phyloP scores from a whole-genome alignment of 2,329 filamentous ascomycete genomes.

The Penicillium sp. region DNA sequence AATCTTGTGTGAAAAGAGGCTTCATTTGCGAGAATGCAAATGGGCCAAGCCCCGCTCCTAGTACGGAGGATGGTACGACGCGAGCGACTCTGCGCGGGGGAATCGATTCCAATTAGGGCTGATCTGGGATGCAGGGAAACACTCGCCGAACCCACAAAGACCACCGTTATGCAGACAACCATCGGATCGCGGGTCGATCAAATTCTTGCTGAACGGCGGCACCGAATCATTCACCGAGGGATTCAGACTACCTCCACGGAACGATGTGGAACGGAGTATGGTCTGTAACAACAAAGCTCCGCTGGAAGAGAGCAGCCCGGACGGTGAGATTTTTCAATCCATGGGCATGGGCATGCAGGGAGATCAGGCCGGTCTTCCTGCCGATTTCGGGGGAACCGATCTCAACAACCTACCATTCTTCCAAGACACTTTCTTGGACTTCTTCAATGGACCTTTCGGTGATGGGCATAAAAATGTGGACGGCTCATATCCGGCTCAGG shows the following conservation, averaged over 20 bases:
- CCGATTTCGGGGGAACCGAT: conserved; percentile 22
- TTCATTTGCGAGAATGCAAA: conserved; percentile 34
- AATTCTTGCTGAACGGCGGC: conserved; percentile 42
- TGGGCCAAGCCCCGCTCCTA: background rate
- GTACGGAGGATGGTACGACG: conserved; percentile 16
- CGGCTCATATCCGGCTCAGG: conserved; percentile 16
- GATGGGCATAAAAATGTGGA: conserved; percentile 21
- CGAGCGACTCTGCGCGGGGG: background rate
- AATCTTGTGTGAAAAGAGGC: conserved; percentile 40
- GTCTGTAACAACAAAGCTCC: conserved; percentile 32
- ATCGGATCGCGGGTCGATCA: conserved; percentile 43
- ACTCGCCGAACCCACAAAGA: conserved; percentile 14
- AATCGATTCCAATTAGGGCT: background rate
- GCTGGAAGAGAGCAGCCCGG: conserved; percentile 18
- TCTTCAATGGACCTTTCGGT: conserved; percentile 34
- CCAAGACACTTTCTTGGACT: conserved; percentile 33
- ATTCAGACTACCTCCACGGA: conserved; percentile 39
- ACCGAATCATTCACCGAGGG: conserved; percentile 43
- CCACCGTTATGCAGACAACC: conserved; percentile 26
- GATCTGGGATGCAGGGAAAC: conserved; percentile 4
- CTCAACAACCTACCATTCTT: conserved; percentile 25
- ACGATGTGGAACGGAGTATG: conserved; percentile 33
- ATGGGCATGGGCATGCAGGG: conserved; percentile 9
- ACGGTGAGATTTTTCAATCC: conserved; percentile 15
- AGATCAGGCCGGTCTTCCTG: conserved; percentile 12